Conservation (phyloP, 768 basidiomycete genomes). For the Hirschioporus abietinus region DNA sequence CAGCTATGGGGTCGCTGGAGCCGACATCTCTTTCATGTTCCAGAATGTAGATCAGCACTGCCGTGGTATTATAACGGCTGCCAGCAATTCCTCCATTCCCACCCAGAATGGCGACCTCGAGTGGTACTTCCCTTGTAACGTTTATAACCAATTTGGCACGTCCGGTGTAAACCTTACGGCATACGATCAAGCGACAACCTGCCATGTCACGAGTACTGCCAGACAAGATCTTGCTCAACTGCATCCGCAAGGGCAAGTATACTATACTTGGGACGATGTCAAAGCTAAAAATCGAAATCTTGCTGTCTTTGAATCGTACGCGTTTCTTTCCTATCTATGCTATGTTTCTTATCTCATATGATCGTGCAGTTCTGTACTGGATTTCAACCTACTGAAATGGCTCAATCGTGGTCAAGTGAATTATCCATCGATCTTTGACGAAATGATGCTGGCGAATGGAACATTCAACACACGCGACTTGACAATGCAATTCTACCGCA, state of each 20-base stretch:
- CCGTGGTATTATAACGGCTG: slow-evolving; percentile 65
- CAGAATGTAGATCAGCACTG: slow-evolving; percentile 89
- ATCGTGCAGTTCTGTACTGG: slow-evolving; percentile 69
- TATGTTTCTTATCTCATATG: slow-evolving; percentile 8
- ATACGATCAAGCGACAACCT: slow-evolving; percentile 60
- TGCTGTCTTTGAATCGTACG: slow-evolving; percentile 92
- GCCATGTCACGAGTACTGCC: slow-evolving; percentile 60
- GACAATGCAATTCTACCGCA: slow-evolving; percentile 78
- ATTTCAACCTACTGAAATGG: slow-evolving; percentile 82
- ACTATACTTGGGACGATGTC: slow-evolving; percentile 90
- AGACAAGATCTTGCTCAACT: slow-evolving; percentile 46
- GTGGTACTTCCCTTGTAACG: slow-evolving; percentile 99
- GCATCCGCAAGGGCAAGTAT: slow-evolving; percentile 74
- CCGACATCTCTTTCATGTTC: slow-evolving; percentile 92
- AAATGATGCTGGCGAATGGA: slow-evolving; percentile 61
- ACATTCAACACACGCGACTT: slow-evolving; percentile 81
- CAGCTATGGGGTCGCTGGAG: slow-evolving; percentile 72
- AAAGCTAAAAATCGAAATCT: slow-evolving; percentile 57
- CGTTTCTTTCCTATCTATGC: slow-evolving; percentile 16
- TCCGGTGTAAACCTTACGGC: slow-evolving; percentile 59
- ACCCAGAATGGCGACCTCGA: slow-evolving; percentile 57
- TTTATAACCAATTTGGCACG: slow-evolving; percentile 68
- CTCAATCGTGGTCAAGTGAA: slow-evolving; percentile 74
- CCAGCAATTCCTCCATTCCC: slow-evolving; percentile 65
- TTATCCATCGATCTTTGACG: slow-evolving; percentile 80